Conservation (phyloP, 805 yeast species). For the Candida odintsovae region DNA sequence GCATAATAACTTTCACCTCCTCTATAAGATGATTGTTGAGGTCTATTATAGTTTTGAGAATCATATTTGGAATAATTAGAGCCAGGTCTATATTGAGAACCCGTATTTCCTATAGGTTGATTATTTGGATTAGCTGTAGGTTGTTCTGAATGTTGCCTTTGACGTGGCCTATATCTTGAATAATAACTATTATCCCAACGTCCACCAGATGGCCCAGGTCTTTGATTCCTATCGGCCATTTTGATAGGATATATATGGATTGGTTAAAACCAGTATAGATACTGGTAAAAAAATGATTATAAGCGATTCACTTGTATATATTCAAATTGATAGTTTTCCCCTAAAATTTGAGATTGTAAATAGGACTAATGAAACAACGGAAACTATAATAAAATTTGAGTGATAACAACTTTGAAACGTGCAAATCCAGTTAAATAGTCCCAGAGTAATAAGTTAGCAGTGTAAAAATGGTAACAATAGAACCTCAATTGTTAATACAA, state of each 20-base stretch:
- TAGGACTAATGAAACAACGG: not conserved
- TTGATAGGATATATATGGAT: not conserved
- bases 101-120: not conserved
- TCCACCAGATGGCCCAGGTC: not conserved
- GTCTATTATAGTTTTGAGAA: not conserved
- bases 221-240: not conserved
- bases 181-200: not conserved
- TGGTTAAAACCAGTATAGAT: not conserved
- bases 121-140: not conserved
- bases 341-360: not conserved
- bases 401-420: not conserved
- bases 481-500: not conserved
- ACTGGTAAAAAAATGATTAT: not conserved
- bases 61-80: not conserved
- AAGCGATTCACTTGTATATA: no score
- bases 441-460: not conserved
- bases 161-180: not conserved
- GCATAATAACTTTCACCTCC: not conserved
- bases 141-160: not conserved
- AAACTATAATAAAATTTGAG: not conserved
- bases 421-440: not conserved
- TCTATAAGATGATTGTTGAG: not conserved
- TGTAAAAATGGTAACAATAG: not conserved
- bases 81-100: not conserved
- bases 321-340: not conserved